Conservation (phyloP, 768 basidiomycete genomes). For the Pisolithus orientalis region DNA sequence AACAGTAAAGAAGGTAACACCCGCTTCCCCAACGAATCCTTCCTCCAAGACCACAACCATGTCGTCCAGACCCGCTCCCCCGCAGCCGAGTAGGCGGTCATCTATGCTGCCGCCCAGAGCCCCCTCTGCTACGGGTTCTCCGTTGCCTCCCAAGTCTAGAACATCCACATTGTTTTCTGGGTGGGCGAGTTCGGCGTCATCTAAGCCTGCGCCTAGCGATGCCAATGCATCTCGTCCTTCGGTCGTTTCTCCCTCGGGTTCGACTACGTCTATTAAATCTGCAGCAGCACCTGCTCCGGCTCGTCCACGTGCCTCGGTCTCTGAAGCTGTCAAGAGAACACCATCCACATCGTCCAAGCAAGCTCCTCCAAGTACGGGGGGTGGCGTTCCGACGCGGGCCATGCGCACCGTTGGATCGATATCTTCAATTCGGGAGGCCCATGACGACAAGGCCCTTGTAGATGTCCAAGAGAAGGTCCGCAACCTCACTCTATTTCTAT, state of each 20-base stretch:
- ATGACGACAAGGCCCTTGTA: slow-evolving; percentile 49
- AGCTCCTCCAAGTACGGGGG: slow-evolving; percentile 20
- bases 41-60: slow-evolving; percentile 28
- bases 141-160: slow-evolving; percentile 34
- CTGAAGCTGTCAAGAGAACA: slow-evolving; percentile 56
- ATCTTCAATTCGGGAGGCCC: slow-evolving; percentile 67
- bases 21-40: slow-evolving; percentile 22
- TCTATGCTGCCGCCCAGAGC: slow-evolving; percentile 31
- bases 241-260: slow-evolving; percentile 52
- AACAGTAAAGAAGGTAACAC: slow-evolving; percentile 23
- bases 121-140: slow-evolving; percentile 33
- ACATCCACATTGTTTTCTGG: slow-evolving; percentile 23
- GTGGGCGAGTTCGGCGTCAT: slow-evolving; percentile 17
- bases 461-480: slow-evolving; percentile 58
- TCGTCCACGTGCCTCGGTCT: slow-evolving; percentile 62
- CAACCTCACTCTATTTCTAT: background rate
- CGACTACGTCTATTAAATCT: slow-evolving; percentile 42
- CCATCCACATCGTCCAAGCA: slow-evolving; percentile 37
- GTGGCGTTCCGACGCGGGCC: slow-evolving; percentile 33
- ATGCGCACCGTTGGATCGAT: slow-evolving; percentile 53
- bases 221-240: slow-evolving; percentile 35
- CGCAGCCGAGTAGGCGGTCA: slow-evolving; percentile 27
- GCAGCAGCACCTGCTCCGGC: slow-evolving; percentile 26
- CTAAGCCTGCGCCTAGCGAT: slow-evolving; percentile 14
- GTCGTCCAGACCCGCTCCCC: slow-evolving; percentile 28